A percentile compares a stretch with the other conserved stretches of the same genome.
These are phyloP conservation scores for Alternaria atra DNA, from an alignment of 2,329 filamentous ascomycete species.

Conservation along the genomic window DNA sequence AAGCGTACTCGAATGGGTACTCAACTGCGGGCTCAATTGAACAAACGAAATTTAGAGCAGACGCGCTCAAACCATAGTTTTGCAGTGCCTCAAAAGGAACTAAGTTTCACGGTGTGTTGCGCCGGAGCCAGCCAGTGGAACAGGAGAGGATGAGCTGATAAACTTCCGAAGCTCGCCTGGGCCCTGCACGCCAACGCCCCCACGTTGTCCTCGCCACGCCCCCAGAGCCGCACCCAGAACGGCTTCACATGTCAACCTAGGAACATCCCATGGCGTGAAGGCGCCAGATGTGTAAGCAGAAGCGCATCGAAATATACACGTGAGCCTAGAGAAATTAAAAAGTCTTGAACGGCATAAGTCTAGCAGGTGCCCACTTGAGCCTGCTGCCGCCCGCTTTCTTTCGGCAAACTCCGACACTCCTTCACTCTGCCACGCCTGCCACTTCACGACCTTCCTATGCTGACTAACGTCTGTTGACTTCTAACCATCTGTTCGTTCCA, in stretches of 20 bases:
- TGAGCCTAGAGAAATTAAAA: background rate
- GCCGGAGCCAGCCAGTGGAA: constrained; percentile 15
- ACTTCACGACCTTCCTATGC: constrained; percentile 7
- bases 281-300: background rate
- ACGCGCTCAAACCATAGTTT: constrained; percentile 13
- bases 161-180: constrained; percentile 14
- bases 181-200: constrained; percentile 14
- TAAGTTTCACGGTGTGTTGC: background rate
- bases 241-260: constrained; percentile 2
- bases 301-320: background rate
- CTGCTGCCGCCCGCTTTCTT: constrained; percentile 12
- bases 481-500: background rate
- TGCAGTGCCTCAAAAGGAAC: background rate
- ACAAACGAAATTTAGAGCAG: background rate
- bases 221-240: background rate
- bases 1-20: background rate
- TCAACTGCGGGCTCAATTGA: background rate
- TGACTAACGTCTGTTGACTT: background rate
- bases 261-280: background rate
- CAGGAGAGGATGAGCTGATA: constrained; percentile 27
- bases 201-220: constrained; percentile 11
- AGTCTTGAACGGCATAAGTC: constrained; percentile 1
- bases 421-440: constrained; percentile 21
- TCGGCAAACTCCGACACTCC: constrained; percentile 37
- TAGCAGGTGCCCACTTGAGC: constrained; percentile 17